A percentile compares a stretch with the other conserved stretches of the same genome.
Conservation (phyloP, 164 flowering plant genomes). For the Hamamelis virginiana region DNA sequence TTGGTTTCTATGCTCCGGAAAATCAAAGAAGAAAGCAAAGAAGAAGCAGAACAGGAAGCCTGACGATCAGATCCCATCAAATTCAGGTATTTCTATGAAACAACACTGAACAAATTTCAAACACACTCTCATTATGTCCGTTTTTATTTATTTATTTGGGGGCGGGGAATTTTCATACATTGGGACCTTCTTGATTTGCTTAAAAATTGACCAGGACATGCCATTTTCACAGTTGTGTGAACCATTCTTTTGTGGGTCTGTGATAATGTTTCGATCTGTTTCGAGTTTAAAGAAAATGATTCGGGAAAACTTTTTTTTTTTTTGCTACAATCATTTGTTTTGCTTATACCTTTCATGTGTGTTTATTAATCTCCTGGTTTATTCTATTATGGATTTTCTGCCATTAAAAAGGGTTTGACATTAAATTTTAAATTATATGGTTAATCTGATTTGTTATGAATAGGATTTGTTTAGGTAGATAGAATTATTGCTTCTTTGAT, state of each 20-base stretch:
- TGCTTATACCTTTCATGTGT: background rate
- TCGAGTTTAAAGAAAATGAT: background rate
- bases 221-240: background rate
- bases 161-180: background rate
- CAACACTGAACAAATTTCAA: background rate
- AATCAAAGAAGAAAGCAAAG: constrained; percentile 40
- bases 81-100: constrained; percentile 33
- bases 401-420: too few species aligned
- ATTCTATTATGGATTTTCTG: background rate
- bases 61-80: constrained; percentile 53
- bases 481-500: background rate
- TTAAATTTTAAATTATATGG: too few species aligned
- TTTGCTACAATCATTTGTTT: too few species aligned
- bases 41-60: constrained; percentile 29
- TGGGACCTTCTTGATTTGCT: constrained; percentile 4
- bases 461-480: too few species aligned
- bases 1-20: constrained; percentile 64
- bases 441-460: too few species aligned
- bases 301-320: background rate
- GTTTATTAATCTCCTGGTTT: background rate
- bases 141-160: background rate
- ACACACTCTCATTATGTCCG: background rate
- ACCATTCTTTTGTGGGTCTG: background rate
- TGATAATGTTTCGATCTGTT: constrained; percentile 3
- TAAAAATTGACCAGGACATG: background rate